A percentile compares a stretch with the other conserved stretches of the same genome.
These are phyloP conservation scores for Ustilago crameri DNA, from an alignment of 1,284 basidiomycete genomes.

Conservation along the genomic window DNA sequence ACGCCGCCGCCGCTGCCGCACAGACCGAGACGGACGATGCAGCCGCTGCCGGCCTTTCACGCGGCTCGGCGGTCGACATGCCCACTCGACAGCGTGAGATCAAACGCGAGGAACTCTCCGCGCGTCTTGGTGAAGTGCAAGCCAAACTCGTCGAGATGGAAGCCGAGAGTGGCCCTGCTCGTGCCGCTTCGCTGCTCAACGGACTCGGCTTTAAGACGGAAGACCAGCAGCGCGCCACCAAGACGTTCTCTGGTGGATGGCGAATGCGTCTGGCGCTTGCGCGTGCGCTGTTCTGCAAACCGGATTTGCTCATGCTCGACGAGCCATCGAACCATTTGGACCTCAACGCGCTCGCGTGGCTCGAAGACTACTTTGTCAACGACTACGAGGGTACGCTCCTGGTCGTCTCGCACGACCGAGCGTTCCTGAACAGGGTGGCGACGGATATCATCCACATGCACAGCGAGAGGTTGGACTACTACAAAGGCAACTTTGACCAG, in stretches of 20 bases:
- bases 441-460: conserved; percentile 99
- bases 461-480: conserved; percentile 92
- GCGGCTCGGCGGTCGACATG: conserved; percentile 62
- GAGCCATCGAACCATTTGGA: conserved; percentile 90
- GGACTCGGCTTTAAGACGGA: conserved; percentile 90
- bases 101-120: conserved; percentile 79
- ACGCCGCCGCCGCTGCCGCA: conserved; percentile 36
- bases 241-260: conserved; percentile 97
- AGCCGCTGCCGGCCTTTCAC: conserved; percentile 40
- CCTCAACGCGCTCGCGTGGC: conserved; percentile 71
- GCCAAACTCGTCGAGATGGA: conserved; percentile 93
- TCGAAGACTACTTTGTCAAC: conserved; percentile 75
- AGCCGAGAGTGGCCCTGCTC: conserved; percentile 91
- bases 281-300: conserved; percentile 91
- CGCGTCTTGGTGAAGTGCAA: conserved; percentile 90
- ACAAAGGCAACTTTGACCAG: conserved; percentile 97
- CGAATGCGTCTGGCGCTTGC: conserved; percentile 99
- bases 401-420: conserved; percentile 97
- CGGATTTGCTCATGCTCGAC: conserved; percentile 64
- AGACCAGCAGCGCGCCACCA: conserved; percentile 76
- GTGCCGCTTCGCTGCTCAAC: conserved; percentile 88
- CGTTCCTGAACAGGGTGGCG: conserved; percentile 96
- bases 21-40: conserved; percentile 26
- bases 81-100: conserved; percentile 67
- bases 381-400: conserved; percentile 94